Conservation (phyloP, 768 basidiomycete genomes). For the Suillus paluster region DNA sequence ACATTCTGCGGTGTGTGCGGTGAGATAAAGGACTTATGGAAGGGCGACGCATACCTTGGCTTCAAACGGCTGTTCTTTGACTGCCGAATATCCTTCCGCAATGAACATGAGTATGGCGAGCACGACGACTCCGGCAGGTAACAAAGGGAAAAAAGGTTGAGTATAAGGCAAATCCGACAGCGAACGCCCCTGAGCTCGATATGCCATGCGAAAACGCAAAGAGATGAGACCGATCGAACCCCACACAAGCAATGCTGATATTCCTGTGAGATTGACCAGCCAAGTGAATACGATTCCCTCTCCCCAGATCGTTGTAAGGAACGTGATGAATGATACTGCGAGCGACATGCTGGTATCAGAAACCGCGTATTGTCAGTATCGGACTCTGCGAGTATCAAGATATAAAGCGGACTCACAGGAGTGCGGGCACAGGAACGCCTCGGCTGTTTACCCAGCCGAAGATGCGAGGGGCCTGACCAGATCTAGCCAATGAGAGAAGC, state of each 20-base stretch:
- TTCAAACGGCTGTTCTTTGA: slow-evolving; percentile 48
- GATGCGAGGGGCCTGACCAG: slow-evolving; percentile 64
- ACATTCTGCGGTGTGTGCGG: slow-evolving; percentile 44
- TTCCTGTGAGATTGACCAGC: slow-evolving; percentile 67
- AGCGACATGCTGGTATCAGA: slow-evolving; percentile 48
- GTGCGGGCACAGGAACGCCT: slow-evolving; percentile 64
- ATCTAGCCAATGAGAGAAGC: slow-evolving; percentile 62
- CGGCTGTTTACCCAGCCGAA: slow-evolving; percentile 68
- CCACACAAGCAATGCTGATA: slow-evolving; percentile 73
- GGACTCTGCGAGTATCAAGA: slow-evolving; percentile 21
- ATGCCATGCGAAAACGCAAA: slow-evolving; percentile 67
- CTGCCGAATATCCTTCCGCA: slow-evolving; percentile 57
- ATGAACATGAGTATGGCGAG: slow-evolving; percentile 57
- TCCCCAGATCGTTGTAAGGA: slow-evolving; percentile 63
- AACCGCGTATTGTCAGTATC: slow-evolving; percentile 26
- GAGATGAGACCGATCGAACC: slow-evolving; percentile 58
- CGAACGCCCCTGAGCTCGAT: slow-evolving; percentile 52
- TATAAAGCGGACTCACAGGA: slow-evolving; percentile 47
- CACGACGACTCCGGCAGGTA: slow-evolving; percentile 54
- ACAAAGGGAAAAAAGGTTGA: slow-evolving; percentile 57
- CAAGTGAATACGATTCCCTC: slow-evolving; percentile 57
- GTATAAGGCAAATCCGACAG: slow-evolving; percentile 60
- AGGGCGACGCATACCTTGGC: slow-evolving; percentile 37
- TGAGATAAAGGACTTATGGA: neutral
- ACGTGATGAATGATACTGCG: slow-evolving; percentile 52